Percentiles rank a stretch among this genome's conserved stretches.
phyloP scores from a whole-genome alignment of 2,329 filamentous ascomycete species.

The Penicillium italicum region DNA sequence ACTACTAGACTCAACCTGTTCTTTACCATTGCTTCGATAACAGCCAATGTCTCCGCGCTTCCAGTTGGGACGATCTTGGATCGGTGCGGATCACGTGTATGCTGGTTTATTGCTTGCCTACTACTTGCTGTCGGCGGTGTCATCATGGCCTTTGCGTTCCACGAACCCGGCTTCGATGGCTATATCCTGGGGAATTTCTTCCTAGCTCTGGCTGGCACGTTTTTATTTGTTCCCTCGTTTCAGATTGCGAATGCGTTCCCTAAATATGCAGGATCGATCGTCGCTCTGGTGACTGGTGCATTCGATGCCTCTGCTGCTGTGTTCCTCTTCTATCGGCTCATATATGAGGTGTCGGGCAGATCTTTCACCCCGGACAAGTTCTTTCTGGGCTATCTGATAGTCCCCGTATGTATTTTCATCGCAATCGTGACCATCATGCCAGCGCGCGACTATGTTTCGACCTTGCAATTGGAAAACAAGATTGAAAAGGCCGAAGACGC shows the following conservation, averaged over 20 bases:
- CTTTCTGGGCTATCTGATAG: conserved; percentile 69
- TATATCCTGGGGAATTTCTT: conserved; percentile 71
- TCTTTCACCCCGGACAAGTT: conserved; percentile 55
- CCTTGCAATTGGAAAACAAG: conserved; percentile 70
- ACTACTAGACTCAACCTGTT: conserved; percentile 72
- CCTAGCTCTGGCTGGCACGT: conserved; percentile 72
- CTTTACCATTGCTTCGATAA: conserved; percentile 87
- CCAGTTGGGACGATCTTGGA: conserved; percentile 83
- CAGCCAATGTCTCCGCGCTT: conserved; percentile 80
- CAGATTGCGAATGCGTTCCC: conserved; percentile 82
- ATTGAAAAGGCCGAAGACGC: conserved; percentile 51
- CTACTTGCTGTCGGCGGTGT: conserved; percentile 66
- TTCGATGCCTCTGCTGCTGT: conserved; percentile 79
- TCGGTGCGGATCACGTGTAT: conserved; percentile 73
- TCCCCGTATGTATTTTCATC: conserved; percentile 62
- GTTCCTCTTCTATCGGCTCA: conserved; percentile 69
- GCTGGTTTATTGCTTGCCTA: conserved; percentile 64
- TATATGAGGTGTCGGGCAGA: conserved; percentile 57
- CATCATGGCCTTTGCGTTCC: conserved; percentile 65
- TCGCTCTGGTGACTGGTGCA: conserved; percentile 74
- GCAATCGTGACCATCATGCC: conserved; percentile 68
- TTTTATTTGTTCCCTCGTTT: conserved; percentile 76
- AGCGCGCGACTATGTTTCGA: conserved; percentile 68
- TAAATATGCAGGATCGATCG: conserved; percentile 67
- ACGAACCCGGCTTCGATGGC: conserved; percentile 63